Base-by-base conservation (phyloP, 148 eudicot genomes). In the Suaeda aralocaspica region DNA sequence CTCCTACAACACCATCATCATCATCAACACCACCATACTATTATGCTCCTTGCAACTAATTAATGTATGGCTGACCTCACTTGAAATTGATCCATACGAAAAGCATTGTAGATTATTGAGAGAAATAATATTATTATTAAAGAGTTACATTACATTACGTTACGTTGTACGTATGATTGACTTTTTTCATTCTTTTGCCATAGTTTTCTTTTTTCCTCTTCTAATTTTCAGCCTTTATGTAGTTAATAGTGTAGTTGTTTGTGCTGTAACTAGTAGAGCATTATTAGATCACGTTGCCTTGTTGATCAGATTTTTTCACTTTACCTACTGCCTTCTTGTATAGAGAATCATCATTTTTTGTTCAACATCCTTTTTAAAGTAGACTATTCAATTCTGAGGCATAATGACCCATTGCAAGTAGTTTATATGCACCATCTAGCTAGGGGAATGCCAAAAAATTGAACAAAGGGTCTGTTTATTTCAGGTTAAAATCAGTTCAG, bases 1-100 rank as follows among this genome's bases (percentile, higher is more conserved):
- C 77, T 60, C 16, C 46, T 36, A 62, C 76, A 25, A 33, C 71
- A 28, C 62, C 81, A 11, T 64, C 80, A 13, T 8, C 65, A 29
- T 34, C 52, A 18, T 46, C 76, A 49, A 56, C 79, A 70, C 56
- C 77, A 57, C 41, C 82, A 30, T 75, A 78, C 64, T 75, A 69
- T 74, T 76, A 75, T 72, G 83, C 75, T 68, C 76, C 76, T n/a
- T 31, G 21, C 12, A n/a, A 31, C 13, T 65, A 15, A 36, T 62
- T 75, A 64, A 63, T 64, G 15, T 29, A 53, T 50, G 64, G 53
- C 66, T 61, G 63, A 71, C 65, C 70, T 72, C 50, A 36, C 8
- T 8, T n/a, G n/a, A n/a, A 61, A 29, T 50, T 24, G 30, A 64
- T 41, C 34, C 31, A 50, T 15, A 26, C 57, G 9, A 59, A 48